Evolutionary conservation across 768 basidiomycete species (phyloP).

Genomic region (Plicaturopsis crispa): DNA sequence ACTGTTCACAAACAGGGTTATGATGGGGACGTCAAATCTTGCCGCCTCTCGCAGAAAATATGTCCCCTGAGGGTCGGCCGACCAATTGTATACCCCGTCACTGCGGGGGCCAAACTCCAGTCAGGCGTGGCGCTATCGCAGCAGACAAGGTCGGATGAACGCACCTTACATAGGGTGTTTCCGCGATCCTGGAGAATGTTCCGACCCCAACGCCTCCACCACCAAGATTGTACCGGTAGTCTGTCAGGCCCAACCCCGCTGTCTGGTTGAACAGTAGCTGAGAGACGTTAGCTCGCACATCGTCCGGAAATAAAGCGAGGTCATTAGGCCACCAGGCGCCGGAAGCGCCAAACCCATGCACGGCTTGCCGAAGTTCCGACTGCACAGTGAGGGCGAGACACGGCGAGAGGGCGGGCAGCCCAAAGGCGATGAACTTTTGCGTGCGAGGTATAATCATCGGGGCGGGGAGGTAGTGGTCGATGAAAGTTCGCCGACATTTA

Average conservation of each 20-base stretch:
- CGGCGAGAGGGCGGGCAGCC: no score
- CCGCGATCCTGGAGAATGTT: constrained; percentile 27
- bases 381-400: no score
- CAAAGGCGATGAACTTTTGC: no score
- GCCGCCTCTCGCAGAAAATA: constrained; percentile 34
- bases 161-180: constrained; percentile 28
- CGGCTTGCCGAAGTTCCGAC: no score
- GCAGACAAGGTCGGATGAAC: background rate
- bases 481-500: no score
- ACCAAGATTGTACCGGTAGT: constrained; percentile 36
- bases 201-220: constrained; percentile 34
- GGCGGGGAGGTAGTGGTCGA: no score
- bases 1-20: constrained; percentile 37
- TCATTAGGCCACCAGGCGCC: constrained; percentile 43
- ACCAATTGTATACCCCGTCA: constrained; percentile 31
- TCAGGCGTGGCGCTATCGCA: no score
- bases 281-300: constrained; percentile 31
- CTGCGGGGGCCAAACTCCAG: no score
- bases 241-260: constrained; percentile 31
- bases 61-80: constrained; percentile 29
- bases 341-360: constrained; percentile 33
- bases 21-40: constrained; percentile 22
- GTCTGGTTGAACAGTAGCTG: constrained; percentile 29
- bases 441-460: no score
- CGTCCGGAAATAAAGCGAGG: constrained; percentile 30